Percentiles rank a stretch among this genome's conserved stretches.
Conservation (phyloP, 345 rosid genomes). For the Aurinia saxatilis region DNA sequence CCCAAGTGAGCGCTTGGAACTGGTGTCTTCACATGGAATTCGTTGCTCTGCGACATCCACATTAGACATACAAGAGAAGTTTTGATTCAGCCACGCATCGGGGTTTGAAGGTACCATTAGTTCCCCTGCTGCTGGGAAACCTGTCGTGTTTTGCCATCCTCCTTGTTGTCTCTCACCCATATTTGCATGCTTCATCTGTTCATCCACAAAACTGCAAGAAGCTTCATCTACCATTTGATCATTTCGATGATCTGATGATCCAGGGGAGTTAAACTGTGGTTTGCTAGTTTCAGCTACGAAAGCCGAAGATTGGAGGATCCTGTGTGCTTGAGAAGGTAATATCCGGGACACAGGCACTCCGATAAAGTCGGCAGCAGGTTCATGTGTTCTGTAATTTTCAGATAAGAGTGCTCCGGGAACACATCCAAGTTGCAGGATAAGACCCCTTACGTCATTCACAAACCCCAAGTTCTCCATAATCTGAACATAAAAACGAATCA, state of each 20-base stretch:
- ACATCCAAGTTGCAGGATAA: conserved; percentile 69
- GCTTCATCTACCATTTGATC: conserved; percentile 14
- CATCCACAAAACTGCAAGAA: conserved; percentile 11
- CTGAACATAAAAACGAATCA: conserved; percentile 40
- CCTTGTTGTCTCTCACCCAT: conserved; percentile 6
- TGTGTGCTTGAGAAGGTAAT: conserved; percentile 29
- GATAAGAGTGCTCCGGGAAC: conserved; percentile 68
- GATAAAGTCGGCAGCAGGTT: conserved; percentile 32
- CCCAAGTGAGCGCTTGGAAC: conserved; percentile 31
- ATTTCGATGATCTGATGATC: conserved; percentile 18
- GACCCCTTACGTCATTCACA: conserved; percentile 64
- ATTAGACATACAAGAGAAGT: conserved; percentile 25
- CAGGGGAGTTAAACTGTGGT: conserved; percentile 36
- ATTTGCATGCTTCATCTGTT: conserved; percentile 11
- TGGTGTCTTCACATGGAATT: conserved; percentile 29
- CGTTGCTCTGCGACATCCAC: conserved; percentile 38
- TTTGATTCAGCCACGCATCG: conserved; percentile 45
- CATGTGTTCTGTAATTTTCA: conserved; percentile 36
- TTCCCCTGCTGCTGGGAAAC: neutral
- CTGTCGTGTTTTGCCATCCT: conserved; percentile 16
- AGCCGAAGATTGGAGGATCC: conserved; percentile 30
- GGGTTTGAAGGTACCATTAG: conserved; percentile 29
- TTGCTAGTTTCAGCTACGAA: conserved; percentile 29
- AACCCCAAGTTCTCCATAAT: conserved; percentile 74
- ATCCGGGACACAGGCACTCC: conserved; percentile 43